phyloP scores from a whole-genome alignment of 352 stramenopile species.

The Globisporangium nunn region DNA sequence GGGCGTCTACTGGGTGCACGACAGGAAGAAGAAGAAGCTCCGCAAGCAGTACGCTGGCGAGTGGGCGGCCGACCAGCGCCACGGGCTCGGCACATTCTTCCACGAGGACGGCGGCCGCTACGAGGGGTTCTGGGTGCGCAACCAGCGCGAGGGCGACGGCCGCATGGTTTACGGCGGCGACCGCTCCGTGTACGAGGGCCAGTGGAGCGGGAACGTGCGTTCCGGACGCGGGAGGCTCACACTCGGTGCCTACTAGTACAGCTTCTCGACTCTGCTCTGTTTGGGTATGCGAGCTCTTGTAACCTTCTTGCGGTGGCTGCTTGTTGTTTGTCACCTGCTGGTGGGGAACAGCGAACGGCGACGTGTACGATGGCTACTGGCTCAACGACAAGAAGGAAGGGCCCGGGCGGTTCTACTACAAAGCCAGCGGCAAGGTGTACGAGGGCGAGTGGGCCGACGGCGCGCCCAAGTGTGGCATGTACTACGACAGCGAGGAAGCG shows the following conservation, averaged over 20 bases:
- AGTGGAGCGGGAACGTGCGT: conserved; percentile 70
- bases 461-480: conserved; percentile 68
- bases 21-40: conserved; percentile 52
- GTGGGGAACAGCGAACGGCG: conserved; percentile 54
- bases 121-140: conserved; percentile 69
- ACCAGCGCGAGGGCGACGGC: conserved; percentile 72
- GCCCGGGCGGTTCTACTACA: conserved; percentile 78
- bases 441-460: conserved; percentile 86
- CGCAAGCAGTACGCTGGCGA: conserved; percentile 83
- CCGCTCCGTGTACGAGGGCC: conserved; percentile 83
- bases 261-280: background rate
- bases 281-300: background rate
- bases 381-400: conserved; percentile 87
- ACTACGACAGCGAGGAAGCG: conserved; percentile 31
- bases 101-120: conserved; percentile 79
- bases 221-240: conserved; percentile 58
- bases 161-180: conserved; percentile 77
- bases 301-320: background rate
- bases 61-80: conserved; percentile 62
- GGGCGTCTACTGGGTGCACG: conserved; percentile 71
- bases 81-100: conserved; percentile 78
- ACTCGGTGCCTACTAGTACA: conserved; percentile 30
- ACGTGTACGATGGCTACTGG: conserved; percentile 85
- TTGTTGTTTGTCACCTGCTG: too few species aligned
- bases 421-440: conserved; percentile 78